Evolutionary conservation across 2,329 filamentous ascomycete species (phyloP).

Genomic region (Aureobasidium leucospermi): DNA sequence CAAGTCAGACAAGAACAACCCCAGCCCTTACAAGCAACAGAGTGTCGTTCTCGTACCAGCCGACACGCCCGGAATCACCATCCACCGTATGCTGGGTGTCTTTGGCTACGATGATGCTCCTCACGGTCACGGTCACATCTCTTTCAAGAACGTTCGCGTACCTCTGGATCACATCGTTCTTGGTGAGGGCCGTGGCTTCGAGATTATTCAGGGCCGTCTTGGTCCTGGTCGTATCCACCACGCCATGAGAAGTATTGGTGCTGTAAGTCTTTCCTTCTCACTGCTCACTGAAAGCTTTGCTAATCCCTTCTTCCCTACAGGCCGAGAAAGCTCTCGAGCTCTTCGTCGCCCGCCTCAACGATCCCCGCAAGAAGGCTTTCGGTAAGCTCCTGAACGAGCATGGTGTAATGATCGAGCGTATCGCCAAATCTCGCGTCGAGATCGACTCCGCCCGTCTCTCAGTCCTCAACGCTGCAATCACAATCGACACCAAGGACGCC

Average conservation of each 20-base stretch:
- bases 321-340: slow-evolving; percentile 88
- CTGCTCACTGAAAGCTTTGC: neutral
- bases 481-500: slow-evolving; percentile 83
- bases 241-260: slow-evolving; percentile 90
- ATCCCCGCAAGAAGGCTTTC: slow-evolving; percentile 83
- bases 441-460: slow-evolving; percentile 86
- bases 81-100: slow-evolving; percentile 87
- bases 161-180: slow-evolving; percentile 79
- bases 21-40: slow-evolving; percentile 78
- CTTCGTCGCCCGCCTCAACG: slow-evolving; percentile 91
- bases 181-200: slow-evolving; percentile 88
- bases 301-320: slow-evolving; percentile 26
- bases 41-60: slow-evolving; percentile 86
- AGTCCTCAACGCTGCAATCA: slow-evolving; percentile 89
- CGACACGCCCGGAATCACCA: slow-evolving; percentile 74
- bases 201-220: slow-evolving; percentile 95
- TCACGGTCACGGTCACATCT: slow-evolving; percentile 90
- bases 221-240: slow-evolving; percentile 96
- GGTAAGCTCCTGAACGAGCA: slow-evolving; percentile 81
- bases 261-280: slow-evolving; percentile 40
- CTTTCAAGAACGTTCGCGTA: slow-evolving; percentile 83
- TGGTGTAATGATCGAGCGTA: slow-evolving; percentile 91
- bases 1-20: slow-evolving; percentile 72
- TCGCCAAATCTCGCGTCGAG: slow-evolving; percentile 84
- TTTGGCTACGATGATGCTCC: slow-evolving; percentile 98